Evolutionary conservation across 257 asterid species (phyloP).

Genomic region (Solanum lycopersicoides): DNA sequence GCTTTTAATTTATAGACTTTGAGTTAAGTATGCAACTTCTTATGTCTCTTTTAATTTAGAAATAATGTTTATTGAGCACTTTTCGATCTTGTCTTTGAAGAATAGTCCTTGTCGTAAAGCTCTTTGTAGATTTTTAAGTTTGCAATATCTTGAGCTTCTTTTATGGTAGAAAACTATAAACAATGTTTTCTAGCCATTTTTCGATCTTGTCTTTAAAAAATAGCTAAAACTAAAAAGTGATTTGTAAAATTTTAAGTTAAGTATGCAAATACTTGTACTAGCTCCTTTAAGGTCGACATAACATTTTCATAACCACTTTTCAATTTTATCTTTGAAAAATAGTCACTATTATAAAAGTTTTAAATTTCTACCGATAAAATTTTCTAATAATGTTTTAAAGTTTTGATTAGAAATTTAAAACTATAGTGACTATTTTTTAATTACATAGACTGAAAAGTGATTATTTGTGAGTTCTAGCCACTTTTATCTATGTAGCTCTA

Average conservation of each 20-base stretch:
- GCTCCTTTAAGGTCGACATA: too few relatives aligned
- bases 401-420: not conserved
- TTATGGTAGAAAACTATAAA: not conserved
- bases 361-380: not conserved
- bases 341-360: not conserved
- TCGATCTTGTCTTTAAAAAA: not conserved
- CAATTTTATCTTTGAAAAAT: too few relatives aligned
- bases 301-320: not conserved
- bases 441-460: not conserved
- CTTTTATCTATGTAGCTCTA: not conserved
- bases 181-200: not conserved
- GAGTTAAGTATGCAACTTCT: not conserved
- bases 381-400: not conserved
- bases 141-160: not conserved
- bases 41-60: too few relatives aligned
- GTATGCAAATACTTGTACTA: too few relatives aligned
- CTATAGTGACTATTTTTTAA: not conserved
- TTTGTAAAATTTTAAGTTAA: too few relatives aligned
- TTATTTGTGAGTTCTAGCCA: not conserved
- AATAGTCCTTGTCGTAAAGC: too few relatives aligned
- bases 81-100: too few relatives aligned
- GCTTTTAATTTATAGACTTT: conserved; percentile 29
- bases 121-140: not conserved
- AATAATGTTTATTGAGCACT: too few relatives aligned
- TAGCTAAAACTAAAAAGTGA: too few relatives aligned